Evolutionary conservation across 2,329 filamentous ascomycete genomes (phyloP).

Genomic region (Colletotrichum sp.): DNA sequence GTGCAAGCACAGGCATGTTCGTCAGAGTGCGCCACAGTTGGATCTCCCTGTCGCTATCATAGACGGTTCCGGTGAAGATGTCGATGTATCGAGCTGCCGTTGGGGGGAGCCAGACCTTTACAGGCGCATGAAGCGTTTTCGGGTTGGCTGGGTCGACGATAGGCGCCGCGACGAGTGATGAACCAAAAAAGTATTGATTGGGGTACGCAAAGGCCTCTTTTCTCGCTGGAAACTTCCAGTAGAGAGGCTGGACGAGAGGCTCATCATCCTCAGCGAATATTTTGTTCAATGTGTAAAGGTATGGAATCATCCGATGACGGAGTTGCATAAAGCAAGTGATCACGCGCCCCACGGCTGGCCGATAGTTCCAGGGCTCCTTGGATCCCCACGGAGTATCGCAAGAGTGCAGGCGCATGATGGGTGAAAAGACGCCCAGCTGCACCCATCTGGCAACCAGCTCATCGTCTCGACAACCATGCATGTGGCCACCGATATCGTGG

Average conservation of each 20-base stretch:
- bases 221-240: neutral
- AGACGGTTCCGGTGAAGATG: neutral
- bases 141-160: neutral
- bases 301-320: neutral
- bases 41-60: neutral
- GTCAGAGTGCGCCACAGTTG: neutral
- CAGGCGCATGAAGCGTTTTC: neutral
- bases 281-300: neutral
- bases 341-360: neutral
- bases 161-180: neutral
- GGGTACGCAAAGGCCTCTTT: neutral
- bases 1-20: neutral
- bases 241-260: neutral
- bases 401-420: neutral
- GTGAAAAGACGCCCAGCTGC: constrained; percentile 54
- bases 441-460: constrained; percentile 66
- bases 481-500: constrained; percentile 72
- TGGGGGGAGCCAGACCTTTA: neutral
- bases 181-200: neutral
- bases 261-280: neutral
- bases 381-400: neutral
- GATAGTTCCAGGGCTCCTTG: neutral
- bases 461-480: constrained; percentile 59
- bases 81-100: neutral
- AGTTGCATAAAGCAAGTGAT: neutral